Conservation (phyloP, 2,329 filamentous ascomycete genomes). For the Exserohilum turcica region DNA sequence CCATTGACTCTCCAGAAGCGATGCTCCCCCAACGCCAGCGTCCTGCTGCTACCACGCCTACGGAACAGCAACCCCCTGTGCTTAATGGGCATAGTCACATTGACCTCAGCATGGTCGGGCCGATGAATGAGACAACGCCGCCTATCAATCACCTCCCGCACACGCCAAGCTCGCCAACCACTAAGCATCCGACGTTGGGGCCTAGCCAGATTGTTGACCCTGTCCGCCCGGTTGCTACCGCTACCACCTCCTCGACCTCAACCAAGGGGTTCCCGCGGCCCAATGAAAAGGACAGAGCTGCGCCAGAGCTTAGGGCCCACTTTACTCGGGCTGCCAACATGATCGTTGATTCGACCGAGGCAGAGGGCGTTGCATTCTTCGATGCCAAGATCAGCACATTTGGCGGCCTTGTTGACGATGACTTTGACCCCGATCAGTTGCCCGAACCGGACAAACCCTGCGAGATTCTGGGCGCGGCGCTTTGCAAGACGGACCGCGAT, state of each 20-base stretch:
- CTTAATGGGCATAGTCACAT: conserved; percentile 25
- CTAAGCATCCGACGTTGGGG: conserved; percentile 26
- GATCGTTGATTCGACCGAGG: conserved; percentile 47
- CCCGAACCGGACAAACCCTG: conserved; percentile 44
- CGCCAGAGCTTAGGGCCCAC: conserved; percentile 41
- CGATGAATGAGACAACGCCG: conserved; percentile 17
- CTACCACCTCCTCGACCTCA: conserved; percentile 33
- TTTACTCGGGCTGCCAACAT: conserved; percentile 47
- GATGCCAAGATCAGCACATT: conserved; percentile 48
- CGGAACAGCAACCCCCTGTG: conserved; percentile 17
- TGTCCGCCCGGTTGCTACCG: conserved; percentile 20
- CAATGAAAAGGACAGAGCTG: conserved; percentile 28
- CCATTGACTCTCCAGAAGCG: conserved; percentile 17
- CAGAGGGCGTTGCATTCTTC: conserved; percentile 47
- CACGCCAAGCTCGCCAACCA: conserved; percentile 29
- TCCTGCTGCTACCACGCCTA: conserved; percentile 15
- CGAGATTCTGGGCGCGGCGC: conserved; percentile 35
- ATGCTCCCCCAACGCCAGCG: conserved; percentile 27
- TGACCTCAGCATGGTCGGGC: conserved; percentile 26
- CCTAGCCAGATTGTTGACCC: conserved; percentile 29
- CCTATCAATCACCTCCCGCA: conserved; percentile 25
- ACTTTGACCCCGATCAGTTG: conserved; percentile 37
- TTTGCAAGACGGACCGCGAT: conserved; percentile 25
- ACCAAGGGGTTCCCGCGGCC: conserved; percentile 19
- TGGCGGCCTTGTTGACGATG: conserved; percentile 45